These are phyloP conservation scores for Bimuria novae-zelandiae DNA, from an alignment of 2,329 filamentous ascomycete genomes.

Conservation along the genomic window DNA sequence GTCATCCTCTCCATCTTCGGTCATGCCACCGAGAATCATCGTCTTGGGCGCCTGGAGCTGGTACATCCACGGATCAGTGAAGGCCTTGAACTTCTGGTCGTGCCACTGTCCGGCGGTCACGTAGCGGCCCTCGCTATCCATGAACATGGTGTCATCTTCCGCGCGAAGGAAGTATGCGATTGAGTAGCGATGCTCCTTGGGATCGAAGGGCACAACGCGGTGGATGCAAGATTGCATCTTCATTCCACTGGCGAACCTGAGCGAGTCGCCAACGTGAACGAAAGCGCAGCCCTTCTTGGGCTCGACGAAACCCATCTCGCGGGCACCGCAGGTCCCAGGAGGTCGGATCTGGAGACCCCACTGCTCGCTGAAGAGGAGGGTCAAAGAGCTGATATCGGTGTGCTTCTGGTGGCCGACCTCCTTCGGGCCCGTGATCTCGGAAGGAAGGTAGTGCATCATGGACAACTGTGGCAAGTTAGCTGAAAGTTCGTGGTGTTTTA, in stretches of 20 bases:
- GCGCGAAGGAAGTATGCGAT: conserved; percentile 64
- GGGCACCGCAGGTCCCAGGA: conserved; percentile 48
- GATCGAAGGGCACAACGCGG: conserved; percentile 59
- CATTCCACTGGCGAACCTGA: conserved; percentile 60
- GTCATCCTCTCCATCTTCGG: conserved; percentile 30
- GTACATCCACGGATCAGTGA: conserved; percentile 27
- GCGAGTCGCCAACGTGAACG: conserved; percentile 63
- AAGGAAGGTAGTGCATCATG: conserved; percentile 43
- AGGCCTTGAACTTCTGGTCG: conserved; percentile 41
- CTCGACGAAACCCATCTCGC: conserved; percentile 49
- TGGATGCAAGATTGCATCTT: conserved; percentile 63
- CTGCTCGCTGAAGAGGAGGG: conserved; percentile 56
- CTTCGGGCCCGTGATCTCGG: conserved; percentile 22
- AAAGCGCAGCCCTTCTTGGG: conserved; percentile 59
- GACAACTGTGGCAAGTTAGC: conserved; percentile 20
- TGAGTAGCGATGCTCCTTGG: conserved; percentile 60
- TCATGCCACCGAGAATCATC: conserved; percentile 35
- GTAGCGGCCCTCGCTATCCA: conserved; percentile 58
- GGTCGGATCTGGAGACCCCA: conserved; percentile 63
- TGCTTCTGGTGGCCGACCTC: conserved; percentile 40
- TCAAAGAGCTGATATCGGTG: conserved; percentile 39
- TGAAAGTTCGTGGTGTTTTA: not conserved
- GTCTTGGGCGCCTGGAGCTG: conserved; percentile 30
- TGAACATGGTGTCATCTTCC: conserved; percentile 61
- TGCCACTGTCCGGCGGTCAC: conserved; percentile 54